Evolutionary conservation across 192 early-diverging fungal genomes (phyloP).

Genomic region (Umbelopsis isabellina): DNA sequence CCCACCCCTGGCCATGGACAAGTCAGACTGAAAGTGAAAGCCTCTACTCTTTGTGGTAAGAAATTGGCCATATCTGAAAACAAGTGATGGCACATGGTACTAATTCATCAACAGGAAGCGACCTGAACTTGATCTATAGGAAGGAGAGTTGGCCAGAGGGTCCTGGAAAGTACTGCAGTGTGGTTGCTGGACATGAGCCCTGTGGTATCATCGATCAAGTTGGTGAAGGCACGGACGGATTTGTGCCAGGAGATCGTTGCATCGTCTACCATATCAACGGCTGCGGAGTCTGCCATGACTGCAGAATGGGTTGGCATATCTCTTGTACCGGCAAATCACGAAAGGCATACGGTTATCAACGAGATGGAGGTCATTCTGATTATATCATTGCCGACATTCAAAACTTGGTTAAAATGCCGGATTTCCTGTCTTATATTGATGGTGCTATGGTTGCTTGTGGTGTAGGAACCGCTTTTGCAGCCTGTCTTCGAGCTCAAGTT

Average conservation of each 20-base stretch:
- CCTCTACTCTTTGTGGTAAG: constrained; percentile 21
- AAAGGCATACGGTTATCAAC: constrained; percentile 18
- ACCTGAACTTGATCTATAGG: constrained; percentile 15
- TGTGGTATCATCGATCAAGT: constrained; percentile 16
- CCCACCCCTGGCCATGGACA: constrained; percentile 14
- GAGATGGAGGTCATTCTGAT: constrained; percentile 16
- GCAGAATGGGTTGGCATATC: constrained; percentile 12
- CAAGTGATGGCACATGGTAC: too few relatives aligned
- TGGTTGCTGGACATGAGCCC: constrained; percentile 21
- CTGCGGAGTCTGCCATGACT: constrained; percentile 11
- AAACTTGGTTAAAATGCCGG: constrained; percentile 15
- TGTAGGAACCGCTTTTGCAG: constrained; percentile 17
- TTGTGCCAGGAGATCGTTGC: constrained; percentile 13
- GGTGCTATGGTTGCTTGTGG: constrained; percentile 23
- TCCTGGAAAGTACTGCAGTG: constrained; percentile 7
- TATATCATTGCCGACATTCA: constrained; percentile 15
- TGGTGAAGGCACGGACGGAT: background rate
- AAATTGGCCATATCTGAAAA: background rate
- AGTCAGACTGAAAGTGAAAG: constrained; percentile 19
- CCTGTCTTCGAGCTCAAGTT: constrained; percentile 14
- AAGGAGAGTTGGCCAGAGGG: constrained; percentile 19
- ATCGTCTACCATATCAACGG: constrained; percentile 19
- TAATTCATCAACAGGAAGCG: constrained; percentile 1
- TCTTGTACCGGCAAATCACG: background rate
- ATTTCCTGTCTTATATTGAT: background rate